Conservation (phyloP, 225 moss, liverwort and hornwort genomes). For the Polytrichum formosum region DNA sequence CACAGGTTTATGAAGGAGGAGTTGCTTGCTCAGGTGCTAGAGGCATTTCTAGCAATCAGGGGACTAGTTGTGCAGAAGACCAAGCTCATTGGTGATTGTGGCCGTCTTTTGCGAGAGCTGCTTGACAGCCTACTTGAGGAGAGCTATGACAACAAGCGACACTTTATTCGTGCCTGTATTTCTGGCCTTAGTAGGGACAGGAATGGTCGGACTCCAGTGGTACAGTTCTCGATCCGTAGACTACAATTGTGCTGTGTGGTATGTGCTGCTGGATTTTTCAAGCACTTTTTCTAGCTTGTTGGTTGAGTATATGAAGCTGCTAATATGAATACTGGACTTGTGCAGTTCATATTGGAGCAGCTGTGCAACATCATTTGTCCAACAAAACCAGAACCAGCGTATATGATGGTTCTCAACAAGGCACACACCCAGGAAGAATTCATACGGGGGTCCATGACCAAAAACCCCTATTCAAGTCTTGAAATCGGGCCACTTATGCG, state of each 20-base stretch:
- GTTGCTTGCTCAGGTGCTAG: constrained; percentile 86
- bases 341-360: constrained; percentile 99
- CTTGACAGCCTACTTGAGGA: constrained; percentile 92
- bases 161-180: constrained; percentile 92
- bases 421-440: constrained; percentile 99
- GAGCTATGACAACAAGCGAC: constrained; percentile 97
- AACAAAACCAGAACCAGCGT: constrained; percentile 95
- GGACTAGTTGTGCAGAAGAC: constrained; percentile 98
- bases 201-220: constrained; percentile 89
- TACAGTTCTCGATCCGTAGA: constrained; percentile 19
- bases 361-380: constrained; percentile 98
- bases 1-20: constrained; percentile 98
- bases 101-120: constrained; percentile 83
- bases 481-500: constrained; percentile 99
- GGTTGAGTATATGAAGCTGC: constrained; percentile 6
- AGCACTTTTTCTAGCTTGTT: background rate
- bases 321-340: constrained; percentile 10
- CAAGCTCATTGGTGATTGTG: constrained; percentile 96
- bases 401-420: constrained; percentile 98
- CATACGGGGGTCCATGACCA: constrained; percentile 98
- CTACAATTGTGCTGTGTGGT: background rate
- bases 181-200: constrained; percentile 81
- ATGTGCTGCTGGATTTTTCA: background rate
- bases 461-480: constrained; percentile 97
- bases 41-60: constrained; percentile 81